Evolutionary conservation across 768 basidiomycete species (phyloP).

Genomic region (Panus rudis): DNA sequence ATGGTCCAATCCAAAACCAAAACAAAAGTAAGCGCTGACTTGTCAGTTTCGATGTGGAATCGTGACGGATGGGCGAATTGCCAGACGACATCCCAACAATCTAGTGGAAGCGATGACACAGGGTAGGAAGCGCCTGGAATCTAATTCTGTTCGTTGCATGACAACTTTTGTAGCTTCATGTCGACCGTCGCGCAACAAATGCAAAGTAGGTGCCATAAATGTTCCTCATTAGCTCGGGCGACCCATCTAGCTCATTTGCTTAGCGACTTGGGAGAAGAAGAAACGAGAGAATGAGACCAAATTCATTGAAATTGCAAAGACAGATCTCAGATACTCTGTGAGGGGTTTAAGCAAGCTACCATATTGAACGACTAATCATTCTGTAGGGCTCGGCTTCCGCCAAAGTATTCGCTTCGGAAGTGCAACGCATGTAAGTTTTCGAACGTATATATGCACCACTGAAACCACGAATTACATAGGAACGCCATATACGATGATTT

Average conservation of each 20-base stretch:
- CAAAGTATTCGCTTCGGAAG: slow-evolving; percentile 11
- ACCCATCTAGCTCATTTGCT: not conserved
- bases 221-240: not conserved
- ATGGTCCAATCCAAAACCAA: too few relatives aligned
- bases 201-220: slow-evolving; percentile 15
- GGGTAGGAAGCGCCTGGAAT: slow-evolving; percentile 7
- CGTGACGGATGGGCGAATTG: too few relatives aligned
- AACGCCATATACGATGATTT: slow-evolving; percentile 20
- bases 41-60: too few relatives aligned
- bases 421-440: slow-evolving; percentile 15
- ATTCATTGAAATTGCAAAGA: slow-evolving; percentile 12
- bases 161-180: slow-evolving; percentile 13
- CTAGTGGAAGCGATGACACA: slow-evolving; percentile 17
- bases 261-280: slow-evolving; percentile 24
- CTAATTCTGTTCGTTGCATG: not conserved
- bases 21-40: too few relatives aligned
- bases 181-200: slow-evolving; percentile 19
- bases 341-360: not conserved
- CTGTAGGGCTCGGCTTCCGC: slow-evolving; percentile 8
- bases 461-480: slow-evolving; percentile 4
- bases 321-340: slow-evolving; percentile 17
- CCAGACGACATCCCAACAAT: too few relatives aligned
- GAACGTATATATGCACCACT: not conserved
- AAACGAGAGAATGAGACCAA: slow-evolving; percentile 19
- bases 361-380: not conserved